phyloP scores from a whole-genome alignment of 306 rosid genomes.

The Mimosa bimucronata region DNA sequence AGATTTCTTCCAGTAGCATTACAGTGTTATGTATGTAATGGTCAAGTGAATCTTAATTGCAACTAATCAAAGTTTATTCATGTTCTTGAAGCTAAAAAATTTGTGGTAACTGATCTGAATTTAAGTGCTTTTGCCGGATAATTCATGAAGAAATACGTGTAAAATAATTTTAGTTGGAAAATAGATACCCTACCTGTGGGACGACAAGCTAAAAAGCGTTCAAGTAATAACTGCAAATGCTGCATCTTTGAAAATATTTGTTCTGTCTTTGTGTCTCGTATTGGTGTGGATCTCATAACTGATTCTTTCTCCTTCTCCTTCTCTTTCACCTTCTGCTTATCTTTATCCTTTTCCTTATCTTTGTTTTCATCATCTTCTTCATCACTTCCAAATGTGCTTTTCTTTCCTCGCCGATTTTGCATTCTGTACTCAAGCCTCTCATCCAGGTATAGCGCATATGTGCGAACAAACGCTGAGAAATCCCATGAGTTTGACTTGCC shows the following conservation, averaged over 20 bases:
- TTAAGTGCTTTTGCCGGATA: background rate
- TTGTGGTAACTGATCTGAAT: background rate
- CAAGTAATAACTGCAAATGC: constrained; percentile 83
- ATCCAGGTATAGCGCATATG: constrained; percentile 76
- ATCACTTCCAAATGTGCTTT: constrained; percentile 53
- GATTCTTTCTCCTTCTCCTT: constrained; percentile 30
- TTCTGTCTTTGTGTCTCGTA: constrained; percentile 64
- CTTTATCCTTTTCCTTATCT: constrained; percentile 42
- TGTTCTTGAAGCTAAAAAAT: background rate
- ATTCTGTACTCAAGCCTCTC: constrained; percentile 86
- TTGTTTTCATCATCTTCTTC: constrained; percentile 51
- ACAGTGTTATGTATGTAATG: background rate
- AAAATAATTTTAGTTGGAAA: background rate
- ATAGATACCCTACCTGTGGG: constrained; percentile 96
- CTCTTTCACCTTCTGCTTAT: constrained; percentile 5
- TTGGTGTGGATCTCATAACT: constrained; percentile 57
- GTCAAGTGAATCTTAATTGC: background rate
- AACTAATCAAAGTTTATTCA: background rate
- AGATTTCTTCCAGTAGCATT: background rate
- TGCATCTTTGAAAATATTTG: constrained; percentile 70
- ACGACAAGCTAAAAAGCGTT: constrained; percentile 85
- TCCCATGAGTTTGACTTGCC: constrained; percentile 67
- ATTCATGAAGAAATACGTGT: background rate
- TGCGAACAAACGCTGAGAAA: constrained; percentile 79
- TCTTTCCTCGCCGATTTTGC: constrained; percentile 81